Conservation (phyloP, 306 rosid genomes). For the Glycine soja region DNA sequence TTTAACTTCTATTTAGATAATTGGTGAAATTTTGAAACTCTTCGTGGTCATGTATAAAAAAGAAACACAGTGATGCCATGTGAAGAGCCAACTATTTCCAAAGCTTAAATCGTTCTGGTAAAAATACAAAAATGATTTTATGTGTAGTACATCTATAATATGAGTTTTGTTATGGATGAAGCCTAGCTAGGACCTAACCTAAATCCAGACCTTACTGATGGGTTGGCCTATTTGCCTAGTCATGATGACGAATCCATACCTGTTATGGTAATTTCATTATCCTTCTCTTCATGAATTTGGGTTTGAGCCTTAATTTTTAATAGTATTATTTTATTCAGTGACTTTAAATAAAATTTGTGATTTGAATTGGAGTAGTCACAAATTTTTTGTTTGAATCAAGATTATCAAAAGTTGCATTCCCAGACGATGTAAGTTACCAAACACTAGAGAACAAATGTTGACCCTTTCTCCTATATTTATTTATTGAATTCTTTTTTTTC, state of each 20-base stretch:
- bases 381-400: slow-evolving; percentile 95
- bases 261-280: slow-evolving; percentile 80
- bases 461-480: neutral
- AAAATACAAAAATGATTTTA: too few relatives aligned
- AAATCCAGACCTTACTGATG: too few relatives aligned
- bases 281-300: neutral
- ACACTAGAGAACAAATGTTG: slow-evolving; percentile 33
- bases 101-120: too few relatives aligned
- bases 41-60: too few relatives aligned
- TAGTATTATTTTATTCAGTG: neutral
- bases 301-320: neutral
- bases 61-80: too few relatives aligned
- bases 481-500: neutral
- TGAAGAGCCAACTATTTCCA: too few relatives aligned
- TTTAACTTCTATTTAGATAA: too few relatives aligned
- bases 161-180: too few relatives aligned
- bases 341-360: slow-evolving; percentile 7
- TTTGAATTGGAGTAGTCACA: slow-evolving; percentile 47
- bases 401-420: slow-evolving; percentile 87
- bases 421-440: slow-evolving; percentile 81
- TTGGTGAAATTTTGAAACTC: too few relatives aligned
- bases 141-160: too few relatives aligned
- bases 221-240: slow-evolving; percentile 90
- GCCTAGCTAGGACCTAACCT: too few relatives aligned
- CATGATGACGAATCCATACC: slow-evolving; percentile 95